A percentile compares a stretch with the other conserved stretches of the same genome.
Conservation (phyloP, 73 alveolate genomes). For the Tetrahymena malaccensis region DNA sequence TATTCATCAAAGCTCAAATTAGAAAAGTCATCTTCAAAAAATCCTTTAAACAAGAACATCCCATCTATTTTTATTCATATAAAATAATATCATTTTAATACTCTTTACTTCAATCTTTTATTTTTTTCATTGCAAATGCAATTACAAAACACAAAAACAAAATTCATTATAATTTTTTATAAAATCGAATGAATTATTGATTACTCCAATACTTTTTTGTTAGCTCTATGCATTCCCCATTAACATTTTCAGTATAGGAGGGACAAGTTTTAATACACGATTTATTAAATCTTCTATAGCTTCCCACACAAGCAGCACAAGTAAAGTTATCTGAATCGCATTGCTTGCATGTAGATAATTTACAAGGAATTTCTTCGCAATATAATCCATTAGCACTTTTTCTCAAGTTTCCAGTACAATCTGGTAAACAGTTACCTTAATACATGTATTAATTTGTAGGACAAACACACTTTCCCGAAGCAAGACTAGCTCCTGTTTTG, state of each 20-base stretch:
- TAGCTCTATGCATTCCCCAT: background rate
- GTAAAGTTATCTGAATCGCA: background rate
- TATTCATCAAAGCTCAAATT: background rate
- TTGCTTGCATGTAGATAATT: background rate
- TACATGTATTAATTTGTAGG: background rate
- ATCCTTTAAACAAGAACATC: background rate
- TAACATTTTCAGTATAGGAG: background rate
- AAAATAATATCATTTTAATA: no score
- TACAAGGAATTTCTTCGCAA: background rate
- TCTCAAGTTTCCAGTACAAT: background rate
- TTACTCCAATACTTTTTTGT: background rate
- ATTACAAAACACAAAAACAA: no score
- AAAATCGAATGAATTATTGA: no score
- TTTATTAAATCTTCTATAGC: background rate
- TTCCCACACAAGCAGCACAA: background rate
- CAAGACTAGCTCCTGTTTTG: background rate
- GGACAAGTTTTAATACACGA: background rate
- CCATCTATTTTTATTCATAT: background rate
- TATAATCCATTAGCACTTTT: background rate
- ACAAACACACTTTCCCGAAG: background rate
- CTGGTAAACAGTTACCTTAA: background rate
- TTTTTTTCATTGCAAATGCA: no score
- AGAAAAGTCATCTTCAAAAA: background rate
- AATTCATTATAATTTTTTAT: no score
- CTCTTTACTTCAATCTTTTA: no score